Evolutionary conservation across 805 yeast species (phyloP).

Genomic region (Metschnikowia picachoensis): DNA sequence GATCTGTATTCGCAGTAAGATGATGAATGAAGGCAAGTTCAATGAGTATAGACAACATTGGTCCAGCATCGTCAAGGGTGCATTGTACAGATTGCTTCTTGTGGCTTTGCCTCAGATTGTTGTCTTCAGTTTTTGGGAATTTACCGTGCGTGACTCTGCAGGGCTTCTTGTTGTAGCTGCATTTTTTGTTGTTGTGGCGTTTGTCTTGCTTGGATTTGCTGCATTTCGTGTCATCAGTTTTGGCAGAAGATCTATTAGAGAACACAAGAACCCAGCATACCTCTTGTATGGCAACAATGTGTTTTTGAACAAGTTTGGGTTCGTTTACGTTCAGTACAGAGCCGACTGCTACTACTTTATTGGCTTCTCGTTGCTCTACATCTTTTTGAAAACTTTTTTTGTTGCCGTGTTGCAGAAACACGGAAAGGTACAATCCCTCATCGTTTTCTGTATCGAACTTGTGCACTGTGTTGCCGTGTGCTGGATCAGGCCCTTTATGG

Average conservation of each 20-base stretch:
- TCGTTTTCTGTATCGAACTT: slow-evolving; percentile 73
- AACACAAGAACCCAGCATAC: slow-evolving; percentile 90
- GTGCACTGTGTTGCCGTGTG: slow-evolving; percentile 62
- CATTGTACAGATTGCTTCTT: slow-evolving; percentile 75
- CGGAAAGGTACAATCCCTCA: slow-evolving; percentile 80
- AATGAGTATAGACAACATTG: slow-evolving; percentile 77
- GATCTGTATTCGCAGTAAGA: slow-evolving; percentile 52
- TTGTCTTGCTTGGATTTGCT: slow-evolving; percentile 66
- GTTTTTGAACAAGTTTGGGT: slow-evolving; percentile 84
- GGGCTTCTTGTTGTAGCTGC: slow-evolving; percentile 81
- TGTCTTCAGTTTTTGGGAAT: slow-evolving; percentile 84
- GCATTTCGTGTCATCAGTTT: slow-evolving; percentile 66
- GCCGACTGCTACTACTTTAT: slow-evolving; percentile 88
- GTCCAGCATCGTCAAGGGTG: slow-evolving; percentile 83
- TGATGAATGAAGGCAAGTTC: slow-evolving; percentile 62
- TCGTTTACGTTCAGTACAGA: slow-evolving; percentile 84
- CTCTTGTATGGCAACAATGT: slow-evolving; percentile 79
- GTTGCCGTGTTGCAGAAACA: slow-evolving; percentile 80
- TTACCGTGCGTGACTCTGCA: slow-evolving; percentile 75
- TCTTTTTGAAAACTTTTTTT: slow-evolving; percentile 70
- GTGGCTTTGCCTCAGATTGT: slow-evolving; percentile 87
- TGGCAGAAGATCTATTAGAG: slow-evolving; percentile 66
- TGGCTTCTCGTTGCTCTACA: slow-evolving; percentile 57
- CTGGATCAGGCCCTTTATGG: slow-evolving; percentile 85
- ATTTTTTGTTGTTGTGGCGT: slow-evolving; percentile 55